Percentiles rank a stretch among this genome's conserved stretches.
phyloP scores from a whole-genome alignment of 176 grass and related monocot species.

The Zea mays region Zm-B73-REFERENCE-NAM-5.0 NC_050098.1:144016501-144017000 shows the following conservation, averaged over 20 bases:
- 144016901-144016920: conserved; percentile 36
- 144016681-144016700: conserved; percentile 34
- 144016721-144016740: background rate
- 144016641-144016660: conserved; percentile 97
- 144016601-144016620: conserved; percentile 42
- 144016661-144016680: conserved; percentile 98
- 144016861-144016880: conserved; percentile 77
- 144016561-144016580: background rate
- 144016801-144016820: conserved; percentile 75
- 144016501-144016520: conserved; percentile 17
- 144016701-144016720: conserved; percentile 31
- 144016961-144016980: background rate
- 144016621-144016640: conserved; percentile 55
- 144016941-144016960: conserved; percentile 31
- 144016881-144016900: conserved; percentile 92
- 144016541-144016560: conserved; percentile 3
- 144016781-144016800: conserved; percentile 90
- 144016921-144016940: conserved; percentile 9
- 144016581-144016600: conserved; percentile 37
- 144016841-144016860: conserved; percentile 91
- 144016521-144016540: conserved; percentile 1
- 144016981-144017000: conserved; percentile 15
- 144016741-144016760: conserved; percentile 45
- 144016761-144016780: conserved; percentile 97
- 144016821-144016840: conserved; percentile 97